Evolutionary conservation across 192 early-diverging fungal species (phyloP).

Genomic region (Entomortierella chlamydospora): DNA sequence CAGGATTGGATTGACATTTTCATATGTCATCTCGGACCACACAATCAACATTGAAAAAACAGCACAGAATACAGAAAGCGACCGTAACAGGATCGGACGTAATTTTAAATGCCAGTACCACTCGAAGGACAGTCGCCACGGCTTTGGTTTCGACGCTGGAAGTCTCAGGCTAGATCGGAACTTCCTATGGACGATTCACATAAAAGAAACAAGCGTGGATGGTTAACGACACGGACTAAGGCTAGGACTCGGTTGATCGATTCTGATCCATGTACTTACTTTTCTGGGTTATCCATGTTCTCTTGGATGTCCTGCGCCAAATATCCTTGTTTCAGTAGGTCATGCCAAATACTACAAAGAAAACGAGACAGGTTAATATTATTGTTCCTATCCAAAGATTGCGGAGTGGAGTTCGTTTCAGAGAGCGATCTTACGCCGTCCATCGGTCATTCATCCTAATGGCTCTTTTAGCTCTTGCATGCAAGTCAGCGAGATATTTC

Average conservation of each 20-base stretch:
- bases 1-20: conserved; percentile 70
- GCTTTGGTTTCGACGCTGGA: conserved; percentile 57
- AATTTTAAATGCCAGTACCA: conserved; percentile 91
- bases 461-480: conserved; percentile 79
- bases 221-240: no score
- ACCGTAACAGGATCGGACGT: conserved; percentile 72
- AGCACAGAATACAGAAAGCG: conserved; percentile 68
- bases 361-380: no score
- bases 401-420: no score
- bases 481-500: conserved; percentile 74
- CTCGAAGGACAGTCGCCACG: conserved; percentile 55
- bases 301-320: conserved; percentile 85
- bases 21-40: conserved; percentile 97
- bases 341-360: conserved; percentile 78
- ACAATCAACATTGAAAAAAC: conserved; percentile 77
- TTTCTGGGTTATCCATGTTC: conserved; percentile 72
- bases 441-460: conserved; percentile 76
- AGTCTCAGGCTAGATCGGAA: conserved; percentile 67
- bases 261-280: no score
- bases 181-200: conserved; percentile 32
- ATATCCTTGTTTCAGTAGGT: conserved; percentile 80
- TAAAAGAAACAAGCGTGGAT: no score
- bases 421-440: conserved; percentile 80
- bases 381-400: no score
- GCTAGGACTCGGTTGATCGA: no score